Evolutionary conservation across 2,329 filamentous ascomycete species (phyloP), one percentile per base, ranked within the genome.

Genomic region (Colletotrichum acutatum): DNA sequence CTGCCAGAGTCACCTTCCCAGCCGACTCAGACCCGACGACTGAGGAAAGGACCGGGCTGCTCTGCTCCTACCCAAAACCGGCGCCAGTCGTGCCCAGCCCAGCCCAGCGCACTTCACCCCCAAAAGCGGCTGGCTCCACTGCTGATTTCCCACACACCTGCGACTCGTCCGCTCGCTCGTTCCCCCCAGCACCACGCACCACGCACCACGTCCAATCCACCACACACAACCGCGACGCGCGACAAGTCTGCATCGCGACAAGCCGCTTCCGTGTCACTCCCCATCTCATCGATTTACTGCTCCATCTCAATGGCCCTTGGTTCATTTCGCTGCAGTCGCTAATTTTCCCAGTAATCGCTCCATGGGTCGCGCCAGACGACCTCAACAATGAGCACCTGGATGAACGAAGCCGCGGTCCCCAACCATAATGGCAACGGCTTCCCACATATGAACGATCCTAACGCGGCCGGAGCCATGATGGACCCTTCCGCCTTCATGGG

Each of bases 361-460:
- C 83, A 87, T 87, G 85, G 85, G 86, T 85, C 81, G 79, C 82
- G 81, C 78, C 82, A 81, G 82, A 85, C 82, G 80, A 79, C 80
- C 82, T 83, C 83, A 84, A 88, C 88, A 86, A 92, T 92, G 90
- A 92, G 88, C 87, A 89, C 90, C 86, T 92, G 90, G 91, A 91
- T 92, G 87, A 92, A 92, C 84, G 90, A 93, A 83, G 86, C 90
- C 84, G 87, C 87, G 82, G 86, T 91, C 85, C 88, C 89, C 79
- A 92, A 91, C 83, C 90, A 92, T 84, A 91, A 92, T 91, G 90
- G 90, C 87, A 90, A 90, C 86, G 88, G 88, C 85, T 92, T 91
- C 82, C 86, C 88, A 78, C 90, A 91, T 80, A 88, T 91, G 84
- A 89, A 86, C 82, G 90, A 92, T 79, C 87, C 89, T 58, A 90